Evolutionary conservation across 768 basidiomycete species (phyloP), one percentile per base, ranked within the genome.

Genomic region (Ephemerocybe angulata): DNA sequence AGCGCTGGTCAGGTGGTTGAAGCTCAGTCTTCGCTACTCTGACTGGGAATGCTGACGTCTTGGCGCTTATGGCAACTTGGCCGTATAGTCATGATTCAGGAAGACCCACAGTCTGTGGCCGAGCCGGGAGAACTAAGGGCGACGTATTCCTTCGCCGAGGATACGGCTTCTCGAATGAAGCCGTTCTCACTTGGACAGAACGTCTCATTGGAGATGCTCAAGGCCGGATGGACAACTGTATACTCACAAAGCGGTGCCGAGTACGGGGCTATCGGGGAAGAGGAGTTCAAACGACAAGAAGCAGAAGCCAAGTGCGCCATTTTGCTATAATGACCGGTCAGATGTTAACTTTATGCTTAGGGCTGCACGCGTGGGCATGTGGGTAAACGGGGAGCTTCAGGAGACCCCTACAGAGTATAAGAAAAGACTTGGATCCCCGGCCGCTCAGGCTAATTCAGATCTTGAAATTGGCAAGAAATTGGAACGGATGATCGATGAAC

Each of bases 401-500:
- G 93, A 95, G 60, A 83, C 81, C 7, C 93, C 93, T 0, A 80
- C 84, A 1, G 85, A 88, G 47, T 95, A 89, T 68, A 95, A 97
- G 72, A 83, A 82, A 30, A 77, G 90, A 31, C 69, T 84, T 61
- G 78, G 29, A 5, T 30, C 30, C 3, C 8, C 42, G 2, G 2
- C 41, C 15, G 12, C 40, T 22, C 31, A 46, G 3, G 17, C 25
- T 46, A 25, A 46, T n/a, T 2, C 11, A 25, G 44, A 13, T 12
- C 11, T 11, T 1, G 44, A 22, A 17, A 11, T 10, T 2, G 15
- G 2, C 2, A 11, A 17, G 2, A n/a, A n/a, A n/a, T n/a, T n/a
- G n/a, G n/a, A n/a, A n/a, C n/a, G n/a, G n/a, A n/a, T n/a, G n/a
- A n/a, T n/a, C n/a, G 11, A 12, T 42, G 22, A n/a, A 42, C 2